Conservation (phyloP, 2,329 filamentous ascomycete genomes). For the Apiospora koreana region DNA sequence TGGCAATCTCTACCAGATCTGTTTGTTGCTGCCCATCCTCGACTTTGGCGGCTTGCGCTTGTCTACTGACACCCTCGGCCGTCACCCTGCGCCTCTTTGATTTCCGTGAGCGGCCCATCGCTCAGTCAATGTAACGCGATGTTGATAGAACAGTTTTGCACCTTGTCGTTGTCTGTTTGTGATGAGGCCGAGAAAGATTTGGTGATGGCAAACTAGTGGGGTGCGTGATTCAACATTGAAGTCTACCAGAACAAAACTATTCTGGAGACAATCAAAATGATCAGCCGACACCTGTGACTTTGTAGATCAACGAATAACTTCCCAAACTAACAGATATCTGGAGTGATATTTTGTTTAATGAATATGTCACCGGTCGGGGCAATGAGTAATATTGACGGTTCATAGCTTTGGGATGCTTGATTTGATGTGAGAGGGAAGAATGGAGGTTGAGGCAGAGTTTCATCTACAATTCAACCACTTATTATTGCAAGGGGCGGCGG, state of each 20-base stretch:
- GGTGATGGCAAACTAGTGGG: background rate
- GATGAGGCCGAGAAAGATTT: background rate
- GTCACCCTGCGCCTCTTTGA: background rate
- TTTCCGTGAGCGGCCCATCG: background rate
- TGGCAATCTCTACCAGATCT: background rate
- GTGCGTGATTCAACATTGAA: background rate
- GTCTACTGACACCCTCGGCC: background rate
- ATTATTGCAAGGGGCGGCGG: background rate
- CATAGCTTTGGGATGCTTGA: background rate
- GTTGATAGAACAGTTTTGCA: background rate
- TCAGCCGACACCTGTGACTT: too few species aligned
- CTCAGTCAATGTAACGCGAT: background rate
- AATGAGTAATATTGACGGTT: too few species aligned
- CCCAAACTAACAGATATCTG: background rate
- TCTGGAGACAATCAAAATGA: background rate
- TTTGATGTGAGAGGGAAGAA: background rate
- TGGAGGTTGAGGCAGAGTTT: background rate
- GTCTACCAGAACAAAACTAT: background rate
- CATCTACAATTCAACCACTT: background rate
- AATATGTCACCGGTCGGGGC: background rate
- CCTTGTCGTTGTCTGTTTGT: background rate
- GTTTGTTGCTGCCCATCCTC: background rate
- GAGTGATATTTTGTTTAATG: too few species aligned
- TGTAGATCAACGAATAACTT: background rate
- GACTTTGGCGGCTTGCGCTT: background rate